Base-by-base conservation (phyloP, 768 basidiomycete genomes). In the Serendipita vermifera region DNA sequence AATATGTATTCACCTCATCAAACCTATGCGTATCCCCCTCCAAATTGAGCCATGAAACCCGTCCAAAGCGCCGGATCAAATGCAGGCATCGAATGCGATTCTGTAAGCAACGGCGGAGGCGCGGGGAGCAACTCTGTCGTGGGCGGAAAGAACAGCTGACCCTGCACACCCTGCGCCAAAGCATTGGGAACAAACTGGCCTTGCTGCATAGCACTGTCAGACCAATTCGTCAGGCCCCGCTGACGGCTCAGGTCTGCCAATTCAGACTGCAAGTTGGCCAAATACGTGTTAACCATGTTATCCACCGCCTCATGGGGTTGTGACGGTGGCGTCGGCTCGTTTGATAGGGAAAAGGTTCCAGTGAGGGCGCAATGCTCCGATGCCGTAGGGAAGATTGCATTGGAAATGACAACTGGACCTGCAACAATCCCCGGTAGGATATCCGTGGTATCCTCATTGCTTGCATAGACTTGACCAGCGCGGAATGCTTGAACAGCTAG, bases 1-100 rank as follows among this genome's bases (percentile, higher is more conserved):
- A 35, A 11, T 59, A 35, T 40, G 5, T 13, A 58, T 57, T 29
- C 22, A 59, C n/a, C n/a, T n/a, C n/a, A n/a, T 29, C n/a, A 5
- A 20, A 51, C 9, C 35, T 36, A 51, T 31, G 46, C 4, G 22
- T n/a, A n/a, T n/a, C n/a, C n/a, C n/a, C 11, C 27, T 29, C 46
- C 46, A 27, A 51, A 51, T 27, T 31, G 26, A 26, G 46, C 46
- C 46, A 51, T 51, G 17, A 51, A 51, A 20, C 32, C 46, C 24
- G 46, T 26, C 46, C 46, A 51, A n/a, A 27, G 26, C 7, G 46
- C 46, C 26, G 46, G 22, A 13, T 20, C 20, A 31, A 51, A 51
- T 7, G 7, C 24, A 11, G 46, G 46, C 29, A 15, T 22, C 9
- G 27, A n/a, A 15, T 51, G 46, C 46, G 46, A 20, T 15, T 51